phyloP scores from a whole-genome alignment of 306 rosid genomes.

The Rosa persica region DNA sequence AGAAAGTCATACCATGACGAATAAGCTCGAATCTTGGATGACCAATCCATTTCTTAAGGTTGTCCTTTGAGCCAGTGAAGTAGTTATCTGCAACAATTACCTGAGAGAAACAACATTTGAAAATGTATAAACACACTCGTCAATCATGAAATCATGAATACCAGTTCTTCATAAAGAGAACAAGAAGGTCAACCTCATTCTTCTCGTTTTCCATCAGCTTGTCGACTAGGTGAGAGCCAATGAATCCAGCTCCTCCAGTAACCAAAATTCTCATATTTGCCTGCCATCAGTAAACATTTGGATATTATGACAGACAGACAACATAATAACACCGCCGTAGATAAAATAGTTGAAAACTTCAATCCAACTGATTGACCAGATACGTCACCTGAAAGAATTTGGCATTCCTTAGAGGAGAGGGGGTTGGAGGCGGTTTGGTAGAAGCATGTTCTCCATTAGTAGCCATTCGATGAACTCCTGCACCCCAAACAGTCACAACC shows the following conservation, averaged over 20 bases:
- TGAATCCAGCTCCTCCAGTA: conserved; percentile 99
- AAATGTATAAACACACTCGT: not conserved
- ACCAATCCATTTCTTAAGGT: conserved; percentile 90
- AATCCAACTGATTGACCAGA: not conserved
- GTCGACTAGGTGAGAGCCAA: conserved; percentile 96
- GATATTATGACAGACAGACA: not conserved
- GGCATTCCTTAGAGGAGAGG: conserved; percentile 55
- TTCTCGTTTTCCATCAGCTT: conserved; percentile 95
- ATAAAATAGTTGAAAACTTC: not conserved
- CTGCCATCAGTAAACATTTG: conserved; percentile 33
- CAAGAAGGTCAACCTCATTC: conserved; percentile 62
- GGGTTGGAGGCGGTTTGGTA: conserved; percentile 50
- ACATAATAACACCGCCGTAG: no score
- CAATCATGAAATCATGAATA: not conserved
- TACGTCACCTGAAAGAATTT: conserved; percentile 55
- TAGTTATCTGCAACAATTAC: conserved; percentile 91
- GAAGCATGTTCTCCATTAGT: conserved; percentile 46
- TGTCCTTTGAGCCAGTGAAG: conserved; percentile 94
- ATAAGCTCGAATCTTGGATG: conserved; percentile 98
- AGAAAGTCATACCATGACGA: conserved; percentile 73
- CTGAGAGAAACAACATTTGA: conserved; percentile 29
- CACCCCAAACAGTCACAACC: conserved; percentile 18
- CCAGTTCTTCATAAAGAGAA: not conserved
- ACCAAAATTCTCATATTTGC: conserved; percentile 92
- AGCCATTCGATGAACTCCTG: conserved; percentile 35